These are phyloP conservation scores for Cucurbita pepo DNA, from an alignment of 306 rosid species.

Conservation along the genomic window DNA sequence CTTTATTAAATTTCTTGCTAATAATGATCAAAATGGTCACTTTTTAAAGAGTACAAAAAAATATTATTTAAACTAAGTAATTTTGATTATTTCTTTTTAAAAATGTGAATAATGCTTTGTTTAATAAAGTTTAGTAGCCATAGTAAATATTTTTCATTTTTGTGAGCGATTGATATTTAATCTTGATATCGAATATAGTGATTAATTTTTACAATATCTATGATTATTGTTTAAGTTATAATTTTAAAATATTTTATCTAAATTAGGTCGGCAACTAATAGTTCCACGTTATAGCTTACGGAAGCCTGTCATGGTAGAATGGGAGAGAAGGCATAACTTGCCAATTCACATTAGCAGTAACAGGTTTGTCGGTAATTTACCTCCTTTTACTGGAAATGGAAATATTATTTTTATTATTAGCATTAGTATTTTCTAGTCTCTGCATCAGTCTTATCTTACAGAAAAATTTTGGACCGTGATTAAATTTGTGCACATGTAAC, in stretches of 20 bases:
- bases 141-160: no score
- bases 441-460: background rate
- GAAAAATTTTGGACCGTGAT: background rate
- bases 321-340: background rate
- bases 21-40: no score
- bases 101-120: background rate
- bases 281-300: background rate
- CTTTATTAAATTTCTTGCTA: no score
- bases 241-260: background rate
- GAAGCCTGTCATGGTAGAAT: background rate
- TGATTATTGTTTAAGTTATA: background rate
- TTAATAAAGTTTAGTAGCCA: background rate
- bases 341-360: background rate
- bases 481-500: background rate
- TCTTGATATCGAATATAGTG: background rate
- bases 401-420: background rate
- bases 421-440: background rate
- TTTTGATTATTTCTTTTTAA: no score
- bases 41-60: no score
- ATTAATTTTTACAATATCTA: background rate
- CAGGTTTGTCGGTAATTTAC: background rate
- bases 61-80: no score
- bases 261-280: background rate
- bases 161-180: background rate
- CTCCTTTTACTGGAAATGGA: background rate